Conservation (phyloP, 805 yeast species). For the Starmerella geochares region DNA sequence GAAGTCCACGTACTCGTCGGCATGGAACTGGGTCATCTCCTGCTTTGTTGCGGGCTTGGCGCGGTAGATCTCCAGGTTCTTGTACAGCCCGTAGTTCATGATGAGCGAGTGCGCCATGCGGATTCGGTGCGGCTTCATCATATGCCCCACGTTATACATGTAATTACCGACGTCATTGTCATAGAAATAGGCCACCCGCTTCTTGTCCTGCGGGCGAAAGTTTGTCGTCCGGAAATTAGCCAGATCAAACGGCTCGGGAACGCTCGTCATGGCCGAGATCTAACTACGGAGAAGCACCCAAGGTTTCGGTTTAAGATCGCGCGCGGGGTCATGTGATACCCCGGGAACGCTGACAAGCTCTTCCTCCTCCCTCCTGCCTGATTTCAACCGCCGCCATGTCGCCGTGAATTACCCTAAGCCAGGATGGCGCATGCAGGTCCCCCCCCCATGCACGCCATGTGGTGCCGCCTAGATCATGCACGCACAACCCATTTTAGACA, state of each 20-base stretch:
- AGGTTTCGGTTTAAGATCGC: not conserved
- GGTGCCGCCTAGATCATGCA: too few species aligned
- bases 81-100: conserved; percentile 93
- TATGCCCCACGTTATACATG: conserved; percentile 97
- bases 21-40: conserved; percentile 96
- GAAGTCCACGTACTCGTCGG: conserved; percentile 94
- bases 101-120: conserved; percentile 96
- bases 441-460: too few species aligned
- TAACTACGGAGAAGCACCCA: not conserved
- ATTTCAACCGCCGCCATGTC: too few species aligned
- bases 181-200: conserved; percentile 66
- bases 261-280: conserved; percentile 15
- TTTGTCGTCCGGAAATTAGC: conserved; percentile 30
- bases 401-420: too few species aligned
- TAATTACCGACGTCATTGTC: conserved; percentile 94
- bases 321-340: not conserved
- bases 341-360: not conserved
- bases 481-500: too few species aligned
- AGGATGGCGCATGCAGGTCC: too few species aligned
- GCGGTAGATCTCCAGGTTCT: conserved; percentile 92
- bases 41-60: conserved; percentile 97
- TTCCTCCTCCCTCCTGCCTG: too few species aligned
- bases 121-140: conserved; percentile 97
- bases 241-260: conserved; percentile 48
- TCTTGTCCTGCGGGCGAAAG: conserved; percentile 46